These are phyloP conservation scores for Colletotrichum somersetense DNA, from an alignment of 2,329 filamentous ascomycete genomes.

Conservation along the genomic window DNA sequence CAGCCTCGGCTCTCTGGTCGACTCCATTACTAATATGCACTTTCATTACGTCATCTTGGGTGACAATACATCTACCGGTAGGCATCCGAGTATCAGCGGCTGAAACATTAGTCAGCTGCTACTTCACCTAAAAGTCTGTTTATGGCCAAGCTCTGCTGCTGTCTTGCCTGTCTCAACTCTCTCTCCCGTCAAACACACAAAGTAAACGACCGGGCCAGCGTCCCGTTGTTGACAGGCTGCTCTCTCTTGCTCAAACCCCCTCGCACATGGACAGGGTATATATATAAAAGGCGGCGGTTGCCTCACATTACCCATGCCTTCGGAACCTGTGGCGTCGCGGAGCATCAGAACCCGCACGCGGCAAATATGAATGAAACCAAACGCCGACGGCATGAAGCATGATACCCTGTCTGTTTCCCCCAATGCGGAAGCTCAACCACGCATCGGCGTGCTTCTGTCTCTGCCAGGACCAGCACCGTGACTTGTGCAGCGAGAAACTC, in stretches of 20 bases:
- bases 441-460: background rate
- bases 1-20: conserved; percentile 30
- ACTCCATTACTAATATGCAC: conserved; percentile 31
- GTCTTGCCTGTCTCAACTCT: conserved; percentile 26
- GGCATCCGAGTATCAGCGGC: too few relatives aligned
- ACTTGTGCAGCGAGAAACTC: background rate
- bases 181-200: conserved; percentile 29
- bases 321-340: background rate
- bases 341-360: background rate
- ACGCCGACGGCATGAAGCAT: background rate
- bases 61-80: background rate
- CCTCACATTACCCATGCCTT: conserved; percentile 28
- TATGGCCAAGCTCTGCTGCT: conserved; percentile 12
- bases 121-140: conserved; percentile 8
- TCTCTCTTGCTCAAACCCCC: background rate
- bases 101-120: background rate
- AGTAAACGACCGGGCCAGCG: conserved; percentile 14
- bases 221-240: conserved; percentile 6
- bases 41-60: conserved; percentile 12
- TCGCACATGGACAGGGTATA: conserved; percentile 8
- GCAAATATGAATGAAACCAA: conserved; percentile 7
- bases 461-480: background rate
- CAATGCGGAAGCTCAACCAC: conserved; percentile 23
- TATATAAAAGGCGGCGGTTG: too few relatives aligned
- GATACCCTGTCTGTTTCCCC: background rate